These are phyloP conservation scores for Salinomyces thailandicus DNA, from an alignment of 2,329 filamentous ascomycete species.

Conservation along the genomic window DNA sequence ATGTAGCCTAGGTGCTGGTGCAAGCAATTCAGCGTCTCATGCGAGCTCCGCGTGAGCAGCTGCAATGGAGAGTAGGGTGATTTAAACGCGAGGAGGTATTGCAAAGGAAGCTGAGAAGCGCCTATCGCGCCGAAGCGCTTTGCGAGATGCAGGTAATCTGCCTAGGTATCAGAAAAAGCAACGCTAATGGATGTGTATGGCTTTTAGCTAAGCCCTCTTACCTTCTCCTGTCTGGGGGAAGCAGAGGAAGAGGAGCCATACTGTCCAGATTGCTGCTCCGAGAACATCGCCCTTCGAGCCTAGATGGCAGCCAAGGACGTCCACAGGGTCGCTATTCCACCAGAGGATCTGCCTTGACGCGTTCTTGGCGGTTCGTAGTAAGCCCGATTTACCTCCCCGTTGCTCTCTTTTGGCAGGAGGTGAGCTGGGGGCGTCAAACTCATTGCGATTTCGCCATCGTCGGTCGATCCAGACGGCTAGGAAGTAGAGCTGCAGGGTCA, in stretches of 20 bases:
- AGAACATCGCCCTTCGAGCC: slow-evolving; percentile 45
- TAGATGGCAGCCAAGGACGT: slow-evolving; percentile 24
- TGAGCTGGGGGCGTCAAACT: slow-evolving; percentile 29
- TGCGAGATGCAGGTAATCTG: slow-evolving; percentile 54
- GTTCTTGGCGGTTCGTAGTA: not conserved
- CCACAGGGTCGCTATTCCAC: slow-evolving; percentile 20
- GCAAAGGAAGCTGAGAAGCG: slow-evolving; percentile 49
- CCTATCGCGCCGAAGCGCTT: slow-evolving; percentile 51
- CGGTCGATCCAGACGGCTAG: slow-evolving; percentile 24
- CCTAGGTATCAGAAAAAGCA: not conserved
- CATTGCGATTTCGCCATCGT: slow-evolving; percentile 9
- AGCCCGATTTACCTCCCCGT: slow-evolving; percentile 1
- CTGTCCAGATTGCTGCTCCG: slow-evolving; percentile 38
- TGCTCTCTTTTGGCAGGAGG: slow-evolving; percentile 29
- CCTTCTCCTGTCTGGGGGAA: slow-evolving; percentile 44
- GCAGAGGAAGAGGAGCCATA: slow-evolving; percentile 43
- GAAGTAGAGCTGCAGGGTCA: slow-evolving; percentile 33
- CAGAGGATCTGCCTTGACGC: slow-evolving; percentile 19
- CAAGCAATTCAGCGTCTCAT: slow-evolving; percentile 45
- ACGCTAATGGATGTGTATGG: not conserved
- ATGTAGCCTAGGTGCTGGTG: slow-evolving; percentile 50
- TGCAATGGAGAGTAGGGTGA: slow-evolving; percentile 43
- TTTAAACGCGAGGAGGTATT: slow-evolving; percentile 46
- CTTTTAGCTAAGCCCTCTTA: slow-evolving; percentile 25
- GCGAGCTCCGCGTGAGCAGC: slow-evolving; percentile 42